Evolutionary conservation across 768 basidiomycete genomes (phyloP), one percentile per base, ranked within the genome.

Genomic region (Sporobolomyces pararoseus): DNA sequence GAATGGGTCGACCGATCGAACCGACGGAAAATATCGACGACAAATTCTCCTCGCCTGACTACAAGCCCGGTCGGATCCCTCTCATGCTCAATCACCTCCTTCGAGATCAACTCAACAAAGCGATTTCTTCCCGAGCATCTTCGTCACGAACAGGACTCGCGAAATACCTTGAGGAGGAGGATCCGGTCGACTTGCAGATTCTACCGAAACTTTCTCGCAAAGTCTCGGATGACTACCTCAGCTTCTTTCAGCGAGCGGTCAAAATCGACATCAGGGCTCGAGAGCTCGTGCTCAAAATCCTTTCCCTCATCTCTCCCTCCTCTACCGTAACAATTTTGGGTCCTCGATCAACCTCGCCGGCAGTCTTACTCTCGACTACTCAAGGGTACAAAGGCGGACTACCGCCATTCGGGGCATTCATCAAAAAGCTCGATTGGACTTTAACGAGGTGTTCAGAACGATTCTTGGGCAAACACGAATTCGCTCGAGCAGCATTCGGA

Each of bases 361-460:
- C 58, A 4, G 46, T 59, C 7, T 35, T 59, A 2, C 42, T 59
- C n/a, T 39, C 55, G 6, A 25, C 55, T n/a, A n/a, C n/a, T n/a
- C n/a, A n/a, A n/a, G n/a, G n/a, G n/a, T n/a, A n/a, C n/a, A n/a
- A n/a, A n/a, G 39, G 39, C 7, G 53, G 25, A 54, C n/a, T n/a
- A n/a, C n/a, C n/a, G n/a, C 21, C 53, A 17, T 54, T 54, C 53
- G 9, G 9, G 14, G 17, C 4, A 4, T 61, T 61, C 23, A 32
- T 61, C 59, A 61, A 50, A n/a, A 61, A 47, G 23, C 31, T 61
- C 27, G 59, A 61, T 34, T 49, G 59, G 59, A 61, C 59, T 27
- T 44, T 61, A 4, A 34, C 46, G 46, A 27, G 46, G 21, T 3
- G 10, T 6, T 21, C 29, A 4, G 59, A 61, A 17, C 14, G 59